Evolutionary conservation across 1,139 yeast species (phyloP).

Genomic region (Suhomyces choctaworum): DNA sequence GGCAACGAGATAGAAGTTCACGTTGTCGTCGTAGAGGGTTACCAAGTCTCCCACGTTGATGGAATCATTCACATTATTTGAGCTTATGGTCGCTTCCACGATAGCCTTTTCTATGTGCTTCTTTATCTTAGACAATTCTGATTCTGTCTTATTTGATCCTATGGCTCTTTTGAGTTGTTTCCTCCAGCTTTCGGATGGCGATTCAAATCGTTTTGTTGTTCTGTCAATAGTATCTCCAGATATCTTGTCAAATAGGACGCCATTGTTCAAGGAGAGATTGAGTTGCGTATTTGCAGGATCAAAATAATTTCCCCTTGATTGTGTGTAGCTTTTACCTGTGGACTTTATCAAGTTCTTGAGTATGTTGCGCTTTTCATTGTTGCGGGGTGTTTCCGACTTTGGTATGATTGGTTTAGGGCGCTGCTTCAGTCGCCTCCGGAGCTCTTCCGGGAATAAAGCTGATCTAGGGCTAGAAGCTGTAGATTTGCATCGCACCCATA

Average conservation of each 20-base stretch:
- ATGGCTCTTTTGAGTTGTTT: neutral
- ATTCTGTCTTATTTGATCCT: neutral
- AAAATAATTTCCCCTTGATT: conserved; percentile 10
- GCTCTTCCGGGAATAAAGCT: conserved; percentile 9
- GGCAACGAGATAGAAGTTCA: conserved; percentile 35
- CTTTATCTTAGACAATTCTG: conserved; percentile 2
- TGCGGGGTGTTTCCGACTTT: too few relatives aligned
- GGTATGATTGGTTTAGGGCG: conserved; percentile 3
- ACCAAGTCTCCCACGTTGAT: conserved; percentile 44
- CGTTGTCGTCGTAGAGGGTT: conserved; percentile 30
- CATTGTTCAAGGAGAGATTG: conserved; percentile 16
- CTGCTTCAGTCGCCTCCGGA: conserved; percentile 6
- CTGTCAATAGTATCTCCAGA: conserved; percentile 17
- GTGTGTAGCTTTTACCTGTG: conserved; percentile 8
- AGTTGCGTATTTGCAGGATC: conserved; percentile 19
- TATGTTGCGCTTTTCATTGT: neutral
- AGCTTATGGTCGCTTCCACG: conserved; percentile 28
- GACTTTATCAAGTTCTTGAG: conserved; percentile 9
- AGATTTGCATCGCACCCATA: conserved; percentile 5
- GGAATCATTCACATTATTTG: conserved; percentile 24
- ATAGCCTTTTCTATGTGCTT: conserved; percentile 18
- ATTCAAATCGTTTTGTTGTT: conserved; percentile 20
- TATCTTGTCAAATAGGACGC: conserved; percentile 19
- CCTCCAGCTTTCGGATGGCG: conserved; percentile 27
- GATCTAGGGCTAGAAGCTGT: neutral